These are phyloP conservation scores for Exobasidium rhododendri DNA, from an alignment of 1,284 basidiomycete species.

Conservation along the genomic window DNA sequence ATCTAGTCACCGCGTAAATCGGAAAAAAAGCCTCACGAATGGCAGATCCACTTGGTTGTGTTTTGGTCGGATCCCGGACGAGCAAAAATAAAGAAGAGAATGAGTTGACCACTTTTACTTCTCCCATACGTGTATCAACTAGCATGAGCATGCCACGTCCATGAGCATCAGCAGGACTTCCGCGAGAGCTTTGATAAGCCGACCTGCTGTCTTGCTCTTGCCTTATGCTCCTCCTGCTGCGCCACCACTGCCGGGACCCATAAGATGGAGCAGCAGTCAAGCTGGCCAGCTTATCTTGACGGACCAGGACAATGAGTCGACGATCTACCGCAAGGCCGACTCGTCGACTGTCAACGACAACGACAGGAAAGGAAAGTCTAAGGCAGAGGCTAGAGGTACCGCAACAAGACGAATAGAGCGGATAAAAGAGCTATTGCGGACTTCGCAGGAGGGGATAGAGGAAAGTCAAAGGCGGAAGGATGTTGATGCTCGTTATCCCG, in stretches of 20 bases:
- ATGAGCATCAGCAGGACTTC: not conserved
- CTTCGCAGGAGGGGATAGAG: not conserved
- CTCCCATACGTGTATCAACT: too few relatives aligned
- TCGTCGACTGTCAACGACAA: too few relatives aligned
- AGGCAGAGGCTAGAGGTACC: not conserved
- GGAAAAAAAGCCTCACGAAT: not conserved
- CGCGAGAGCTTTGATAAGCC: not conserved
- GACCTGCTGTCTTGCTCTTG: not conserved
- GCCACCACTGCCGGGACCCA: not conserved
- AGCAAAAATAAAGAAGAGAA: too few relatives aligned
- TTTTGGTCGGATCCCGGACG: too few relatives aligned
- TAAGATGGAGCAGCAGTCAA: not conserved
- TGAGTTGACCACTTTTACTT: too few relatives aligned
- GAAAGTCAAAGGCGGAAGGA: not conserved
- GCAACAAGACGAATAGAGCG: not conserved
- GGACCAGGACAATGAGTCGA: too few relatives aligned
- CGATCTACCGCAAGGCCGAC: too few relatives aligned
- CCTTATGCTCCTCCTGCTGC: not conserved
- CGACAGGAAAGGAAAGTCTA: not conserved
- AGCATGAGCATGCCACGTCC: not conserved
- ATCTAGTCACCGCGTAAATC: not conserved
- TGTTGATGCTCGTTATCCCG: not conserved
- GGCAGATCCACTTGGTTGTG: too few relatives aligned
- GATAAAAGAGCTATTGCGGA: not conserved
- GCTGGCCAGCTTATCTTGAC: not conserved